Percentiles rank a stretch among this genome's conserved stretches.
These are phyloP conservation scores for Linderina pennispora DNA, from an alignment of 192 early-diverging fungal species.

Conservation along the genomic window DNA sequence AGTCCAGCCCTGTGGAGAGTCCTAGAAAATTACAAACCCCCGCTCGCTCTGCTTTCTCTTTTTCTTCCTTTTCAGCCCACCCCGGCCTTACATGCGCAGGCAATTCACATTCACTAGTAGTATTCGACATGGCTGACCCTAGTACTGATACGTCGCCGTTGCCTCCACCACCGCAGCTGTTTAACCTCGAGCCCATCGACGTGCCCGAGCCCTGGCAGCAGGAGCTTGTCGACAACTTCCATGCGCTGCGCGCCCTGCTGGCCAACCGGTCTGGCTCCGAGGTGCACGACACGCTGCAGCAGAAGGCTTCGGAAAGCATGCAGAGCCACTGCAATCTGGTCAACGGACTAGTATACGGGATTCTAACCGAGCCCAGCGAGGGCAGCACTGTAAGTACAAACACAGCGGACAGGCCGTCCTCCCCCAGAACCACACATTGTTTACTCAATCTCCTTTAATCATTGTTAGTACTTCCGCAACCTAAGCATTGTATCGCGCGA, in stretches of 20 bases:
- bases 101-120: too few relatives aligned
- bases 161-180: conserved; percentile 34
- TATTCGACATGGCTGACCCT: neutral
- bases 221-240: conserved; percentile 39
- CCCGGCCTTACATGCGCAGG: too few relatives aligned
- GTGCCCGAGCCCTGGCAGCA: conserved; percentile 43
- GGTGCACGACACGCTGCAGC: conserved; percentile 55
- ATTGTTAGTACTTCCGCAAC: conserved; percentile 46
- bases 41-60: too few relatives aligned
- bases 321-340: conserved; percentile 45
- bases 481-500: conserved; percentile 63
- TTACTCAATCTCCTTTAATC: neutral
- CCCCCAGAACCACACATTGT: neutral
- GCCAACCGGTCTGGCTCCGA: conserved; percentile 50
- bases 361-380: conserved; percentile 45
- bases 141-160: neutral
- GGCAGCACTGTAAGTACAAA: conserved; percentile 25
- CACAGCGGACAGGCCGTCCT: neutral
- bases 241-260: conserved; percentile 16
- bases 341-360: conserved; percentile 56
- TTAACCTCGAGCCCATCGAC: conserved; percentile 43
- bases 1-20: too few relatives aligned
- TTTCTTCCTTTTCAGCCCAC: too few relatives aligned
- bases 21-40: too few relatives aligned
- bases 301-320: conserved; percentile 50